A percentile compares a stretch with the other conserved stretches of the same genome.
Conservation (phyloP, 805 yeast genomes). For the Pichia pseudocactophila region DNA sequence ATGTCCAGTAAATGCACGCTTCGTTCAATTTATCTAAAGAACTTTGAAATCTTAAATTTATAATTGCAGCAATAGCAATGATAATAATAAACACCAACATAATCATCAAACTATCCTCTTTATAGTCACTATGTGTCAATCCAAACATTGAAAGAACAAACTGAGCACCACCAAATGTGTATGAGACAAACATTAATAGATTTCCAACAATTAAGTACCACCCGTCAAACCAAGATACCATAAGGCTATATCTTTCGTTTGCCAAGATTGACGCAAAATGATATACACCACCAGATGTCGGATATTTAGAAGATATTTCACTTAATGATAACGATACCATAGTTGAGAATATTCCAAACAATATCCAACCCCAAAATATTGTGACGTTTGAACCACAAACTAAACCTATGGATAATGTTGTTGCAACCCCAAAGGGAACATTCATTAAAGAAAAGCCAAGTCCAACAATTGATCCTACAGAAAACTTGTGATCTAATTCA, state of each 20-base stretch:
- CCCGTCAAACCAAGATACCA: conserved; percentile 70
- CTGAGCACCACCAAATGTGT: conserved; percentile 69
- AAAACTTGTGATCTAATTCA: conserved; percentile 57
- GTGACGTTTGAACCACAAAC: conserved; percentile 74
- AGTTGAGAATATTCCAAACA: conserved; percentile 54
- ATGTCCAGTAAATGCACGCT: conserved; percentile 67
- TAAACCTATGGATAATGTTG: conserved; percentile 62
- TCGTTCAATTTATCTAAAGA: conserved; percentile 56
- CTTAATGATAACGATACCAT: conserved; percentile 64
- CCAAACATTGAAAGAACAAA: conserved; percentile 61
- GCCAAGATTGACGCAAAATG: conserved; percentile 70
- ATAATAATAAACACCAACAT: conserved; percentile 48
- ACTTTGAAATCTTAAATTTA: conserved; percentile 53
- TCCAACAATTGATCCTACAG: conserved; percentile 65
- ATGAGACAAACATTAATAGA: conserved; percentile 69
- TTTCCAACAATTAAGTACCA: conserved; percentile 69
- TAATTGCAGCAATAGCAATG: conserved; percentile 49
- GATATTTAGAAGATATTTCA: conserved; percentile 70
- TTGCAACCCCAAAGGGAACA: conserved; percentile 69
- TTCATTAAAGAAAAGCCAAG: conserved; percentile 76
- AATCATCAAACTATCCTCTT: conserved; percentile 47
- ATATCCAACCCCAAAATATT: conserved; percentile 64
- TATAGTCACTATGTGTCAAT: conserved; percentile 47
- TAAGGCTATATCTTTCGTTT: conserved; percentile 43
- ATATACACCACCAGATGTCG: conserved; percentile 68